Percentiles rank a stretch among this genome's conserved stretches.
Evolutionary conservation across 306 rosid species (phyloP).

Genomic region (Fragaria vesca): DNA sequence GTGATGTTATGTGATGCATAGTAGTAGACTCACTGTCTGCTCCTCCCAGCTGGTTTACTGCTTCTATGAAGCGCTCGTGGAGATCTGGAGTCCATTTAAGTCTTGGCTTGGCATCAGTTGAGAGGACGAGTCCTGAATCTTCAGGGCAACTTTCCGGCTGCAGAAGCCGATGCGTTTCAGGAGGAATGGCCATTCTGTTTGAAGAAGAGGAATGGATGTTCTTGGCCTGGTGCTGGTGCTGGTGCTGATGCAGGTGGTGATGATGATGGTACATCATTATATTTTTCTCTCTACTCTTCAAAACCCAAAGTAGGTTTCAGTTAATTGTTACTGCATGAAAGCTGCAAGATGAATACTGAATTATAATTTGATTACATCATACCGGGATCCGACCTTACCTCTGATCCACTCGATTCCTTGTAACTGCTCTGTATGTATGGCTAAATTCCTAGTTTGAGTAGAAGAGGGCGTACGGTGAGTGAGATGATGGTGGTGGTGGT

Average conservation of each 20-base stretch:
- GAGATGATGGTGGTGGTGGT: not conserved
- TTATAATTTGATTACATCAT: not conserved
- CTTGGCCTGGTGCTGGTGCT: constrained; percentile 44
- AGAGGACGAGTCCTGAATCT: constrained; percentile 80
- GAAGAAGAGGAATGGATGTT: constrained; percentile 44
- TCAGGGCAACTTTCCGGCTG: constrained; percentile 55
- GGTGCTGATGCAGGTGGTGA: constrained; percentile 11
- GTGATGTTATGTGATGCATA: not conserved
- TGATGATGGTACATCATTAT: constrained; percentile 60
- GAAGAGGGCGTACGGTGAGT: not conserved
- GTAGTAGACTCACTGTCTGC: constrained; percentile 65
- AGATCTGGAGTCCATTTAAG: constrained; percentile 91
- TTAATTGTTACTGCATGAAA: not conserved
- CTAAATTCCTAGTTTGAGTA: not conserved
- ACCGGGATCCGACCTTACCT: constrained; percentile 12
- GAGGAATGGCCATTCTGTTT: constrained; percentile 47
- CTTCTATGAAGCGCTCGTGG: constrained; percentile 79
- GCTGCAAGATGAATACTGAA: not conserved
- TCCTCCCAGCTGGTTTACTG: constrained; percentile 85
- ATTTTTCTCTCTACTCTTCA: constrained; percentile 4
- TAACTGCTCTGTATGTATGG: not conserved
- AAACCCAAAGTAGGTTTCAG: not conserved
- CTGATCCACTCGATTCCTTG: not conserved
- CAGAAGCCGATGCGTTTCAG: constrained; percentile 74
- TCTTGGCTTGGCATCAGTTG: constrained; percentile 89